These are phyloP conservation scores for Populus deltoides DNA, from an alignment of 345 rosid genomes.

Conservation along the genomic window DNA sequence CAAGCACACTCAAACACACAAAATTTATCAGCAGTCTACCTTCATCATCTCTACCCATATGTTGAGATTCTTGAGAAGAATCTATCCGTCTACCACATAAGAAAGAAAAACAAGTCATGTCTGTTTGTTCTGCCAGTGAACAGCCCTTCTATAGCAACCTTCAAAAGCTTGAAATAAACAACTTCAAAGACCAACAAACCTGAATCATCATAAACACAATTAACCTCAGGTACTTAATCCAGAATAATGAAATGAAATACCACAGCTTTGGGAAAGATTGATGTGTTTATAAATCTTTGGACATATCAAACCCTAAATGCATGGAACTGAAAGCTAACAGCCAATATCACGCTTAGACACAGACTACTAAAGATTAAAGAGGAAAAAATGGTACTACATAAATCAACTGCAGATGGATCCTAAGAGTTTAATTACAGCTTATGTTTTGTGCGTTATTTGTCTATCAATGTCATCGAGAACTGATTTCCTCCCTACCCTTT, in stretches of 20 bases:
- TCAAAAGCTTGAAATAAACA: conserved; percentile 19
- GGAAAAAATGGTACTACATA: background rate
- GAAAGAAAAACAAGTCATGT: conserved; percentile 68
- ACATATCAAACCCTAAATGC: background rate
- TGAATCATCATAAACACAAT: conserved; percentile 15
- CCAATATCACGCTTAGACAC: background rate
- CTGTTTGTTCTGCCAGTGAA: conserved; percentile 25
- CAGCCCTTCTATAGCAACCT: conserved; percentile 21
- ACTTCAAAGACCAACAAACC: conserved; percentile 25
- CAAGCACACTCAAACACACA: background rate
- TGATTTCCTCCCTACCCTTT: background rate
- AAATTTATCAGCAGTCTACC: conserved; percentile 37
- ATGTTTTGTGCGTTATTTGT: background rate
- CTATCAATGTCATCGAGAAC: background rate
- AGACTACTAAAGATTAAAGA: background rate
- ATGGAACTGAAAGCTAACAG: background rate
- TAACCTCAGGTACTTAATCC: background rate
- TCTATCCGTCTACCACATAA: conserved; percentile 26
- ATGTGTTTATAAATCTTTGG: background rate
- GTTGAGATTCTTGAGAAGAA: conserved; percentile 9
- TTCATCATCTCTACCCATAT: conserved; percentile 45
- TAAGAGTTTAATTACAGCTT: background rate
- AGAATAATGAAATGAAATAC: background rate
- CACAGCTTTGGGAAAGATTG: background rate
- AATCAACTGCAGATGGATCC: background rate